Base-by-base conservation (phyloP, 257 asterid genomes). In the Jacaranda mimosifolia region DNA sequence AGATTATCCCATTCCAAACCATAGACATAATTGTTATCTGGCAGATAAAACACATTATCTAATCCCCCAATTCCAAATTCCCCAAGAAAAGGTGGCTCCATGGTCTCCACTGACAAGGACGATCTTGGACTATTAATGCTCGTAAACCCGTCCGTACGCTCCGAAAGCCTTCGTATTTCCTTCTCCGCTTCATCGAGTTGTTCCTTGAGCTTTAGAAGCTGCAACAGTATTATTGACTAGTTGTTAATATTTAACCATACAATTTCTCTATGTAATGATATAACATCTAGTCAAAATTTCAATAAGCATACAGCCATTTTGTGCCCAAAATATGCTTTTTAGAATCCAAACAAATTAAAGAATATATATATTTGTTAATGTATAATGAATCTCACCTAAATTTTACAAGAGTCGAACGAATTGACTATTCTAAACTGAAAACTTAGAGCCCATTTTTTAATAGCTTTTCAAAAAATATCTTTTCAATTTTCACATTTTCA, bases 61-160 rank as follows among this genome's bases (percentile, higher is more conserved):
- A 89, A 51, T 56, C 86, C 87, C 2, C 81, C 88, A 81, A 85
- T 79, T 18, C 86, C 91, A 43, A 79, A 86, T 13, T 82, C 94
- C 9, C 90, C 91, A 0, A 87, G 59, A 59, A 84, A 87, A 3
- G 85, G 88, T 11, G 87, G 82, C 49, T 81, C 82, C 15, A 68
- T 64, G 3, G 72, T 65, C 1, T 77, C 85, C 68, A 79, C 72
- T 0, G 88, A 79, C 17, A 82, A 18, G 10, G 82, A 84, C 0
- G 97, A 86, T 49, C 78, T 85, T 0, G 95, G 92, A 45, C 89
- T 90, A 65, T 84, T 88, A 26, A 26, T 26, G 86, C 85, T 86
- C n/a, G 84, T 76, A 3, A 82, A 72, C 35, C 87, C 87, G 9
- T 87, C 88, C 1, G 74, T 63, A 1, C 79, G 68, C 69, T 88